These are phyloP conservation scores for Gracilaria gracilis DNA, from an alignment of 23 red algal genomes.

Conservation along the genomic window DNA sequence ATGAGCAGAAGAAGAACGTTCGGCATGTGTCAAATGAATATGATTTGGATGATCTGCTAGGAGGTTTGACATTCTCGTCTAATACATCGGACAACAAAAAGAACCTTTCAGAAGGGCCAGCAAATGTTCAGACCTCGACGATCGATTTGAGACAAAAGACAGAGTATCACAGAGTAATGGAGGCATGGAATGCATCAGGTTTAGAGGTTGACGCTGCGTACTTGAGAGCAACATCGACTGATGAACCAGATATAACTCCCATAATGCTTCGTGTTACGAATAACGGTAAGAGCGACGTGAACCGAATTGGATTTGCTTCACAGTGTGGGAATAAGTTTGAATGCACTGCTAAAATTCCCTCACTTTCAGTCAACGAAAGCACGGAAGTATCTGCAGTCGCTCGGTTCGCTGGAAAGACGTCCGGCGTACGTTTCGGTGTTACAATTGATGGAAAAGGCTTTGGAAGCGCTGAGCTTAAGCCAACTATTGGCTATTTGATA, in stretches of 20 bases:
- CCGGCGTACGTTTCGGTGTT: constrained; percentile 41
- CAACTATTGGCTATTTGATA: constrained; percentile 46
- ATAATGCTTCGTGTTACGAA: constrained; percentile 40
- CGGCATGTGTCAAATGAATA: constrained; percentile 47
- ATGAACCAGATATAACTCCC: constrained; percentile 36
- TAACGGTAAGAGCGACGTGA: constrained; percentile 28
- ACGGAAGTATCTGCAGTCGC: constrained; percentile 22
- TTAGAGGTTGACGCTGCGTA: constrained; percentile 53
- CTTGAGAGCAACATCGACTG: constrained; percentile 6
- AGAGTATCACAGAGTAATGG: constrained; percentile 29
- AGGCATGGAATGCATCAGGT: constrained; percentile 44
- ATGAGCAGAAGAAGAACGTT: neutral
- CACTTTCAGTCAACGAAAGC: neutral
- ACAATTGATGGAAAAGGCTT: constrained; percentile 6
- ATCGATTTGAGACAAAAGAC: neutral
- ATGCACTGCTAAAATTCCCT: neutral
- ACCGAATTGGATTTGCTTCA: constrained; percentile 19
- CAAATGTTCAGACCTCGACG: neutral
- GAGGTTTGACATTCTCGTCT: constrained; percentile 23
- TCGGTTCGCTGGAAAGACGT: constrained; percentile 47
- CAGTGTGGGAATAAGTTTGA: constrained; percentile 48
- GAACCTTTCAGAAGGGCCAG: neutral
- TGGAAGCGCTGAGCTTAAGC: constrained; percentile 57
- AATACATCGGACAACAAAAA: constrained; percentile 18
- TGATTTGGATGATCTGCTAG: constrained; percentile 53